Evolutionary conservation across 2,329 filamentous ascomycete species (phyloP), one percentile per base, ranked within the genome.

Genomic region (Ophiostoma angusticollis): DNA sequence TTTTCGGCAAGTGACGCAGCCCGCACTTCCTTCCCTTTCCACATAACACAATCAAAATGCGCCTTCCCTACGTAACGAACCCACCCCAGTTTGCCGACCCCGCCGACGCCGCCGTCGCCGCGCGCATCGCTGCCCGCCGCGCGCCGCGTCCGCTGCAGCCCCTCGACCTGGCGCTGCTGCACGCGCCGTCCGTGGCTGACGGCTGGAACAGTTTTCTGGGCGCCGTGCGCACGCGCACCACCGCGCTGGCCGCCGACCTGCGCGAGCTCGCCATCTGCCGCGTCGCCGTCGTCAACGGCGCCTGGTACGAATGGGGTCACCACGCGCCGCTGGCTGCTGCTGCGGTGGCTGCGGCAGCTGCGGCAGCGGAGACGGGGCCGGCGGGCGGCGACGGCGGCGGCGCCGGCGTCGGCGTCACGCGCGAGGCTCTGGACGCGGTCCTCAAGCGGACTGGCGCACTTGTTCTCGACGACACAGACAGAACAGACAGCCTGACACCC

Each of bases 281-380:
- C 35, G 81, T 93, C 12, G 85, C 85, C 11, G 77, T 80, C 13
- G 70, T 84, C 50, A 93, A 93, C 59, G 59, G 69, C 14, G 85
- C 85, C 2, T 84, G 80, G 76, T 93, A 86, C 58, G 85, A 93
- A 58, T 93, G 83, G 84, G 71, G 63, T 25, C 74, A 84, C 39
- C 85, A 93, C 54, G 78, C 77, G 13, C 84, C 84, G 1, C 65
- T 89, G 12, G 69, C 70, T 5, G 62, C 65, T 8, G 61, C 61
- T 16, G 77, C 68, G 0, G n/a, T n/a, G n/a, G n/a, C n/a, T n/a
- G n/a, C n/a, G n/a, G n/a, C n/a, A n/a, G n/a, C n/a, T n/a, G n/a
- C n/a, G n/a, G n/a, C n/a, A n/a, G n/a, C n/a, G n/a, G n/a, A n/a
- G n/a, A n/a, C n/a, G n/a, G n/a, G n/a, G n/a, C n/a, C n/a, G n/a